These are phyloP conservation scores for Colletotrichum caudatum DNA, from an alignment of 2,329 filamentous ascomycete genomes.

Conservation along the genomic window DNA sequence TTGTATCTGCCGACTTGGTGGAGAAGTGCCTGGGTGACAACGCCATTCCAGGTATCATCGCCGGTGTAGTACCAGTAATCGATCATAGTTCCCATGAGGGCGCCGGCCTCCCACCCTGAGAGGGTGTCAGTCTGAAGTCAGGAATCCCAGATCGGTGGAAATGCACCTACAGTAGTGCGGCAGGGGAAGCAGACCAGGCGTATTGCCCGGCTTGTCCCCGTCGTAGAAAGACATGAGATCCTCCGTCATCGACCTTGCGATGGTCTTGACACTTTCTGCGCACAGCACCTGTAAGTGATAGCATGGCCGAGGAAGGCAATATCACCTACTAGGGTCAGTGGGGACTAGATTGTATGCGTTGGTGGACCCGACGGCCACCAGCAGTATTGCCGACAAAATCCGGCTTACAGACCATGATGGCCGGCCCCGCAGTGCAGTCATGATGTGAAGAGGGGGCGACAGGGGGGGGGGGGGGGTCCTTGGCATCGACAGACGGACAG, in stretches of 20 bases:
- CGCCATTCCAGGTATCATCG: constrained; percentile 77
- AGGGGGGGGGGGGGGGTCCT: constrained; percentile 17
- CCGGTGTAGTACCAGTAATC: constrained; percentile 90
- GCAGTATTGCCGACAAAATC: constrained; percentile 30
- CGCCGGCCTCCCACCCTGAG: constrained; percentile 78
- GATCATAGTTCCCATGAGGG: constrained; percentile 77
- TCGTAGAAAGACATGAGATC: constrained; percentile 57
- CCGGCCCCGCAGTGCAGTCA: constrained; percentile 38
- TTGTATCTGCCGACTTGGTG: constrained; percentile 78
- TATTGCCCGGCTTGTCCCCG: constrained; percentile 63
- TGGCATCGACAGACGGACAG: constrained; percentile 22
- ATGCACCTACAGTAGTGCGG: constrained; percentile 66
- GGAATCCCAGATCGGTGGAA: too few species aligned
- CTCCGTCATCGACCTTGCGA: constrained; percentile 62
- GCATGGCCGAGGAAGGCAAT: neutral
- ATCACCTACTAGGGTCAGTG: constrained; percentile 50
- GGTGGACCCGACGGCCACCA: constrained; percentile 42
- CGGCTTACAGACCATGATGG: constrained; percentile 35
- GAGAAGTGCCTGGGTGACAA: constrained; percentile 76
- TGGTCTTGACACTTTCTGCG: constrained; percentile 62
- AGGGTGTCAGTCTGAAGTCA: constrained; percentile 3
- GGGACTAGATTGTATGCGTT: constrained; percentile 53
- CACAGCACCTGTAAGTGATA: constrained; percentile 4
- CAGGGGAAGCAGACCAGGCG: constrained; percentile 63
- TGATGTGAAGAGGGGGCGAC: constrained; percentile 24